Conservation (phyloP, 768 basidiomycete species). For the Rickenella mellea region DNA sequence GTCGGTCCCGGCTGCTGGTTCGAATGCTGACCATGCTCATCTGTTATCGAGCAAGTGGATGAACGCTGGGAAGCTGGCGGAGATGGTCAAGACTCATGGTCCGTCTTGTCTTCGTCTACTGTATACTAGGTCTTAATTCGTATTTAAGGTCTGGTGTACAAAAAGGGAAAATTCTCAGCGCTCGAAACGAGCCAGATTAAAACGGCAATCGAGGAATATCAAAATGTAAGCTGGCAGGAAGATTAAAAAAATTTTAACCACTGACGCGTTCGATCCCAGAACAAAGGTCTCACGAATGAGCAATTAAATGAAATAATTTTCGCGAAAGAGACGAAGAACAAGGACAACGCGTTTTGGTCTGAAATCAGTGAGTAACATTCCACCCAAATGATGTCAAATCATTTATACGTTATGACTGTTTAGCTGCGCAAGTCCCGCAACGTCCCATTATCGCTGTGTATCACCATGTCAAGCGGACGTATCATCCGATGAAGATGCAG, state of each 20-base stretch:
- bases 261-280: constrained; percentile 22
- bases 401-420: constrained; percentile 7
- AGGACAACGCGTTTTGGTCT: constrained; percentile 66
- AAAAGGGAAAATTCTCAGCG: constrained; percentile 80
- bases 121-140: not conserved
- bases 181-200: constrained; percentile 63
- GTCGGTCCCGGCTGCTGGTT: constrained; percentile 27
- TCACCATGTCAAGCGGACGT: constrained; percentile 63
- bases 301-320: constrained; percentile 60
- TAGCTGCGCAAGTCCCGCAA: constrained; percentile 62
- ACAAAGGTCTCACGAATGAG: constrained; percentile 40
- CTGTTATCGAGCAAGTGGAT: constrained; percentile 76
- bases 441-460: constrained; percentile 81
- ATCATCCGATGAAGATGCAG: constrained; percentile 60
- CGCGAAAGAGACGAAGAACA: constrained; percentile 49
- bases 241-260: constrained; percentile 5
- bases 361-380: constrained; percentile 53
- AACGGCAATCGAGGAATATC: constrained; percentile 55
- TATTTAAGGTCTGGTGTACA: constrained; percentile 65
- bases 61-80: constrained; percentile 54
- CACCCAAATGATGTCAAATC: not conserved
- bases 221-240: constrained; percentile 31
- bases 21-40: constrained; percentile 49
- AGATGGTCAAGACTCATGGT: constrained; percentile 66
- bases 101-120: not conserved